Evolutionary conservation across 2,329 filamentous ascomycete species (phyloP).

Genomic region (Acephala macrosclerotiorum): DNA sequence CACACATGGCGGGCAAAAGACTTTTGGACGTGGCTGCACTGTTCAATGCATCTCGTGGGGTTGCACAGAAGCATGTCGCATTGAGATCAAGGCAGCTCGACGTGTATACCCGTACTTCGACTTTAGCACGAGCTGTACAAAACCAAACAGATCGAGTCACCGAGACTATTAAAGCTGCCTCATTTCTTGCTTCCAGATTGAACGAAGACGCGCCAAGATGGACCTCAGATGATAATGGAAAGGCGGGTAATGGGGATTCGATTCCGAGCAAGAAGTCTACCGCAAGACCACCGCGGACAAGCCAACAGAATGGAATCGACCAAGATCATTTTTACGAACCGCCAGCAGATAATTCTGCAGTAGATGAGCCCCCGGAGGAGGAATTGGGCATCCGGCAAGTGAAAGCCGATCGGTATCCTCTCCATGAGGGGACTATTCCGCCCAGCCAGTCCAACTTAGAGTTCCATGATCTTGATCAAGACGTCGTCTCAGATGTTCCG

Average conservation of each 20-base stretch:
- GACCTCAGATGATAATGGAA: conserved; percentile 34
- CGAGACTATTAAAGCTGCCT: conserved; percentile 66
- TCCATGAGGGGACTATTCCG: conserved; percentile 60
- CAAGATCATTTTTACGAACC: conserved; percentile 59
- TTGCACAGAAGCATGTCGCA: conserved; percentile 69
- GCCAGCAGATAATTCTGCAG: conserved; percentile 50
- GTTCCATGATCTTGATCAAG: conserved; percentile 41
- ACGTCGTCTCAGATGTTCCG: conserved; percentile 44
- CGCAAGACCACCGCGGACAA: conserved; percentile 34
- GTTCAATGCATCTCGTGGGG: conserved; percentile 71
- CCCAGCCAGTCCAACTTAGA: conserved; percentile 40
- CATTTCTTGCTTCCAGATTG: conserved; percentile 63
- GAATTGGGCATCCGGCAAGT: conserved; percentile 55
- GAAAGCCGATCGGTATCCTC: conserved; percentile 49
- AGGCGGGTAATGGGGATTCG: conserved; percentile 21
- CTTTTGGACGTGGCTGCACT: conserved; percentile 75
- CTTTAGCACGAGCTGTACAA: conserved; percentile 67
- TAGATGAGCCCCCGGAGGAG: conserved; percentile 46
- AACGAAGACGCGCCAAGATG: conserved; percentile 52
- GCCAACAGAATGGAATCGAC: conserved; percentile 47
- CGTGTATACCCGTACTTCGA: conserved; percentile 69
- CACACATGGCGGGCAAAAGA: conserved; percentile 64
- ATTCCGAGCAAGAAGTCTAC: conserved; percentile 42
- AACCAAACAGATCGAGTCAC: conserved; percentile 67
- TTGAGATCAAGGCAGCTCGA: conserved; percentile 66